phyloP scores from a whole-genome alignment of 139 green algal species.

The Asterochloris erici region DNA sequence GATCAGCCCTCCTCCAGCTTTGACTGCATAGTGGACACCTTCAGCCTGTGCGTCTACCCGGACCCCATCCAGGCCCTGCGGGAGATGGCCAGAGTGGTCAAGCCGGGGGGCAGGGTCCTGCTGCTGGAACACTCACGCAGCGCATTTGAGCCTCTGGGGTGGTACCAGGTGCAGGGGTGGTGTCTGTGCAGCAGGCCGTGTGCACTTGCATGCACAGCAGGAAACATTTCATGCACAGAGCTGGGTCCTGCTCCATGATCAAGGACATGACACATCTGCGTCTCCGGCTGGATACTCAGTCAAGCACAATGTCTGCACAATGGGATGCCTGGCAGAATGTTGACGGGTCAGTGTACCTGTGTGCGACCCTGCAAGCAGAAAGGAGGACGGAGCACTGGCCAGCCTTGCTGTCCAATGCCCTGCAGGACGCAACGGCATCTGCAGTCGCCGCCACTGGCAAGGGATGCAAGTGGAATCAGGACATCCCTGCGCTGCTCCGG shows the following conservation, averaged over 20 bases:
- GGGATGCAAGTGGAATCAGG: constrained; percentile 51
- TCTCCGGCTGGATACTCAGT: not conserved
- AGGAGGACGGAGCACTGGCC: not conserved
- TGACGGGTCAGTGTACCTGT: not conserved
- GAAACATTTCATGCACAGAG: too few relatives aligned
- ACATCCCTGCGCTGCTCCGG: constrained; percentile 13
- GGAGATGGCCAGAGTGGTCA: constrained; percentile 58
- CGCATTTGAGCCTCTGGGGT: constrained; percentile 42
- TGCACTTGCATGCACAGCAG: too few relatives aligned
- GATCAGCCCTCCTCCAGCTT: constrained; percentile 44
- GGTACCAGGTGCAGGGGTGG: constrained; percentile 46
- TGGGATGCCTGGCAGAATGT: too few relatives aligned
- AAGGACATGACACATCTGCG: not conserved
- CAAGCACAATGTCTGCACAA: not conserved
- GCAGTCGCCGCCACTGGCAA: constrained; percentile 57
- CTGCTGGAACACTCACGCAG: constrained; percentile 62
- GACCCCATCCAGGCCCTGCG: constrained; percentile 43
- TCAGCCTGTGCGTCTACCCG: constrained; percentile 65
- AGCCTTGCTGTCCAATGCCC: not conserved
- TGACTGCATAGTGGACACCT: constrained; percentile 67
- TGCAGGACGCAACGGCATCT: constrained; percentile 37
- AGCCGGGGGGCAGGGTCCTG: constrained; percentile 41
- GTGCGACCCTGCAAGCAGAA: not conserved
- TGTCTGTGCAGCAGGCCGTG: too few relatives aligned
- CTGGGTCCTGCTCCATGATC: too few relatives aligned